Base-by-base conservation (phyloP, 768 basidiomycete genomes). In the Mycena alexandri region DNA sequence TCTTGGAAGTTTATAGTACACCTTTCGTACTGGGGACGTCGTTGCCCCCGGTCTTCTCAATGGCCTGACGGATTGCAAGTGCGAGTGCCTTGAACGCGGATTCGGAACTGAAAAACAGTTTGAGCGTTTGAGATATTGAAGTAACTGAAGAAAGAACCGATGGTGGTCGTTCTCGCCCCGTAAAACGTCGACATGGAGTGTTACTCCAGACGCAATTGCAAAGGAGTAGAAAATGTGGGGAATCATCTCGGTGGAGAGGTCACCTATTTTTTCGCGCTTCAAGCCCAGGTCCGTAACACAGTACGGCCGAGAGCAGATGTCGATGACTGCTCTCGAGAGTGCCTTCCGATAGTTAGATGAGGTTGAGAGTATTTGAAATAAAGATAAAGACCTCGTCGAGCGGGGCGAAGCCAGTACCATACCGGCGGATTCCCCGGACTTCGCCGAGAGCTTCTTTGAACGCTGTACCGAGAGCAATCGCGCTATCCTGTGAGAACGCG, bases 21-120 rank as follows among this genome's bases (percentile, higher is more conserved):
- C 98, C 98, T 80, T 99, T 99, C 5, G 98, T 99, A 75, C 94
- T 96, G 0, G 97, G 97, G 34, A 98, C 90, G 64, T 99, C 98
- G 71, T 89, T 86, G 6, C 93, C 89, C 6, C 95, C 95, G 1
- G 96, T 98, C 61, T 85, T 85, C 76, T 94, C 89, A 69, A 98
- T 93, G n/a, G 98, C 98, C 79, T 98, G 90, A 61, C 92, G 89
- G 71, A 99, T 96, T 11, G 97, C 98, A 41, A 99, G 83, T 0
- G 98, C 98, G 21, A 99, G 80, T 1, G 98, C 97, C 80, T 99
- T 99, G 88, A 99, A 99, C 5, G 97, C 95, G 4, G 96, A 95
- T 79, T 99, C 98, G 14, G 96, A 90, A 59, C 98, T 99, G 73
- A 36, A 98, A 95, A 22, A 94, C 89, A 38, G 63, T 98, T 98